phyloP scores from a whole-genome alignment of 345 rosid genomes.

The Luvunga scandens region DNA sequence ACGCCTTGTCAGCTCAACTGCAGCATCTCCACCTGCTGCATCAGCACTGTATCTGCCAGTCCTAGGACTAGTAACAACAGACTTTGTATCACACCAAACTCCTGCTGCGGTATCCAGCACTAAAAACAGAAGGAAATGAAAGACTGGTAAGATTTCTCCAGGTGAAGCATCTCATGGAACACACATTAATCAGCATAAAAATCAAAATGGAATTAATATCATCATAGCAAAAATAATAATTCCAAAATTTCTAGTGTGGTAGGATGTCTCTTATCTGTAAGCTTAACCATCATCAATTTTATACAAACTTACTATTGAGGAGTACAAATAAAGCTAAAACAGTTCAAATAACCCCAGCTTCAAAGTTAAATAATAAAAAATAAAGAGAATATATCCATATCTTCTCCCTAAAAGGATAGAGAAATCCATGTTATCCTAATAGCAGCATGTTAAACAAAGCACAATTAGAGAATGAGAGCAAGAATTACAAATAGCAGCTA shows the following conservation, averaged over 20 bases:
- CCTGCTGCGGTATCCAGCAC: conserved; percentile 99
- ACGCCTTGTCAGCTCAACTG: conserved; percentile 95
- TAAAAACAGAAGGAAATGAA: conserved; percentile 33
- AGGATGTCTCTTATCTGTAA: background rate
- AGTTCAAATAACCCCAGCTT: background rate
- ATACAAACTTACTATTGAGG: background rate
- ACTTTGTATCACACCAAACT: conserved; percentile 99
- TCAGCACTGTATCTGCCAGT: conserved; percentile 90
- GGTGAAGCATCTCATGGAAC: background rate
- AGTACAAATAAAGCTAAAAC: background rate
- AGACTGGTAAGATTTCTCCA: conserved; percentile 1
- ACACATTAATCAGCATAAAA: background rate
- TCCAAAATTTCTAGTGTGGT: background rate
- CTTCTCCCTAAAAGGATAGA: background rate
- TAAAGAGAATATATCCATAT: background rate
- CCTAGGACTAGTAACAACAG: conserved; percentile 94
- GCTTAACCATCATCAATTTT: background rate
- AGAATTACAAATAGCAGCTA: background rate
- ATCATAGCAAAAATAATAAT: background rate
- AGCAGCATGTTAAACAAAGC: background rate
- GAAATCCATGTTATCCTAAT: background rate
- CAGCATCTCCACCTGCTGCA: conserved; percentile 98
- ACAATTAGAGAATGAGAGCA: background rate
- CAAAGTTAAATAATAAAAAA: background rate
- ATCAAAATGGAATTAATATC: background rate